Evolutionary conservation across 2,329 filamentous ascomycete species (phyloP).

Genomic region (Aspergillus japonicus): DNA sequence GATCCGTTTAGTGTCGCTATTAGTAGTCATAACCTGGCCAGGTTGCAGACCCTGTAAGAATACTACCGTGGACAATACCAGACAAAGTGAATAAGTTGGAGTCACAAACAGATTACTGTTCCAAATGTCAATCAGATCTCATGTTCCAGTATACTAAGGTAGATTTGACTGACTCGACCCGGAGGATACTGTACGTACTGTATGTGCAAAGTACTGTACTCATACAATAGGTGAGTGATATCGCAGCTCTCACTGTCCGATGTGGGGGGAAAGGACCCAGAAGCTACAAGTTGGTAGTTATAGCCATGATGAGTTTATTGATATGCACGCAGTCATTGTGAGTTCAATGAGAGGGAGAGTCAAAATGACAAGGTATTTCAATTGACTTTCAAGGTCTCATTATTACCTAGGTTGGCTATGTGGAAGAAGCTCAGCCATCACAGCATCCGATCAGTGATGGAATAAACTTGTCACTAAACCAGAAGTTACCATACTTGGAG

Average conservation of each 20-base stretch:
- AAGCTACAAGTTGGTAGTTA: neutral
- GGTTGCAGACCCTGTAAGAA: neutral
- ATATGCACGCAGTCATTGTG: neutral
- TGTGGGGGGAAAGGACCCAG: neutral
- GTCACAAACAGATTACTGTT: neutral
- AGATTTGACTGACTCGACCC: neutral
- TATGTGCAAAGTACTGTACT: too few relatives aligned
- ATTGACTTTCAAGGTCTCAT: neutral
- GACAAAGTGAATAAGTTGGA: neutral
- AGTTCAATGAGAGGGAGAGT: too few relatives aligned
- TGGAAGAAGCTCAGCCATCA: too few relatives aligned
- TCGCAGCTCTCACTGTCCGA: neutral
- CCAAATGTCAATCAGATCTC: neutral
- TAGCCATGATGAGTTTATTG: too few relatives aligned
- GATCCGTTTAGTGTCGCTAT: neutral
- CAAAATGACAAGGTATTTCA: neutral
- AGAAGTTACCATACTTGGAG: slow-evolving; percentile 21
- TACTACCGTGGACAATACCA: neutral
- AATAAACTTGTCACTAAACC: slow-evolving; percentile 16
- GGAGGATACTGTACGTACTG: neutral
- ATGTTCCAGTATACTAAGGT: neutral
- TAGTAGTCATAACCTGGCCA: neutral
- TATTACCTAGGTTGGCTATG: neutral
- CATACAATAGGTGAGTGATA: too few relatives aligned
- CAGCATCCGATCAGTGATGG: slow-evolving; percentile 4